These are phyloP conservation scores for Penicillium robsamsonii DNA, from an alignment of 495 filamentous ascomycete genomes.

Conservation along the genomic window DNA sequence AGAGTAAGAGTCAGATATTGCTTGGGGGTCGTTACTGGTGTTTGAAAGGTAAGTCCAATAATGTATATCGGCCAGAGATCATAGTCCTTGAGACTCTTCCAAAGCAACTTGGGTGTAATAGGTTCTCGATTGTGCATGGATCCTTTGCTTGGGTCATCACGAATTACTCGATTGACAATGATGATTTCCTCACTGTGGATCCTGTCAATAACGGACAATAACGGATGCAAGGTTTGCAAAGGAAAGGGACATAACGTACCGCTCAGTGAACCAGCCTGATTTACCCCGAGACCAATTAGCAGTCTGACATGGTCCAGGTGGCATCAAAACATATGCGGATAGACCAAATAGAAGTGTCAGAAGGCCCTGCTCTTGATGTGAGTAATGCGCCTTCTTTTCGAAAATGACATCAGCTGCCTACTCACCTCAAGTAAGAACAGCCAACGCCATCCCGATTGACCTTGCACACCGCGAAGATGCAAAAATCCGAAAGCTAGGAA, in stretches of 20 bases:
- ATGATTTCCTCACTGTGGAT: slow-evolving; percentile 50
- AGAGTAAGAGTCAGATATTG: slow-evolving; percentile 65
- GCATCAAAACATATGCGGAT: slow-evolving; percentile 59
- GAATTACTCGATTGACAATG: slow-evolving; percentile 69
- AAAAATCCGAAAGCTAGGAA: slow-evolving; percentile 51
- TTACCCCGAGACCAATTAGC: slow-evolving; percentile 61
- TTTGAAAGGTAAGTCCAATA: slow-evolving; percentile 50
- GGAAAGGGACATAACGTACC: slow-evolving; percentile 35
- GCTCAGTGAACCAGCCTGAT: slow-evolving; percentile 68
- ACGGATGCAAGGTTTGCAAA: neutral
- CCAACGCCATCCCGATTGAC: slow-evolving; percentile 32
- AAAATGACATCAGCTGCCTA: neutral
- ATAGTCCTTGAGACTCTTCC: slow-evolving; percentile 51
- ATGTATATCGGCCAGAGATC: slow-evolving; percentile 56
- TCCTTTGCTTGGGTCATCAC: slow-evolving; percentile 72
- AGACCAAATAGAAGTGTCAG: slow-evolving; percentile 58
- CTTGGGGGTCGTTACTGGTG: slow-evolving; percentile 46
- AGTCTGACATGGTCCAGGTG: slow-evolving; percentile 64
- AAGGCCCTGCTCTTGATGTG: slow-evolving; percentile 19
- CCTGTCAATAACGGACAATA: neutral
- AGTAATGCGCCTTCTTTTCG: neutral
- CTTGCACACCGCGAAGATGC: slow-evolving; percentile 37
- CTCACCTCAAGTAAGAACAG: slow-evolving; percentile 47
- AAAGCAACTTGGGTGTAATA: slow-evolving; percentile 47
- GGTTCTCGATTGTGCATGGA: slow-evolving; percentile 60